Evolutionary conservation across 1,284 basidiomycete species (phyloP), one percentile per base, ranked within the genome.

Genomic region (Ganoderma leucocontextum): DNA sequence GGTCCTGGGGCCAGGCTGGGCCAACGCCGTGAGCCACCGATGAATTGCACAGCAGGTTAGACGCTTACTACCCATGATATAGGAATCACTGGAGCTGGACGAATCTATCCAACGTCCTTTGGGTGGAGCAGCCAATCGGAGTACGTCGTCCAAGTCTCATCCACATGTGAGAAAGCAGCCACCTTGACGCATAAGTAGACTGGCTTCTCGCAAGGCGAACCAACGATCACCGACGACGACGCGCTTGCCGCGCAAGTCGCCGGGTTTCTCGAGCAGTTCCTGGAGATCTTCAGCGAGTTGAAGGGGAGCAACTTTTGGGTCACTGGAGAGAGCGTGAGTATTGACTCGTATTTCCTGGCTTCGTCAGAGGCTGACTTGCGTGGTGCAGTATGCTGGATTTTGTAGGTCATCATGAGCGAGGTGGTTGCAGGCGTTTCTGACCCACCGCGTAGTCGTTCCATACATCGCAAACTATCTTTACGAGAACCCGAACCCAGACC

Each of bases 1-100:
- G 86, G 86, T 84, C 83, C 15, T 87, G 85, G 86, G 86, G 87
- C 41, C 87, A 87, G 74, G 72, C 86, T 1, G 81, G 79, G 67
- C 86, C 86, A n/a, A 86, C 84, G 4, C 81, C 80, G 81, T 83
- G 71, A 59, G 80, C 71, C 4, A 6, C 17, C 38, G 52, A 63
- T 6, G 2, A 10, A 62, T 22, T 13, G 12, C 38, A 29, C 49
- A 39, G 15, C 9, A 12, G 12, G 52, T 17, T 8, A n/a, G 35
- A 36, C 19, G 9, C 6, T 36, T 2, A 57, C 35, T 2, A 57
- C 35, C 12, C 6, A 4, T 22, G 44, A 44, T 12, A 6, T 5
- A 80, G 78, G 0, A 81, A 81, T 52, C 77, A 67, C 4, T 81
- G 73, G 71, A 77, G 77, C 35, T 87, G 84, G 84, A 82, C 81